Conservation (phyloP, 768 basidiomycete species). For the Butyriboletus loyo region DNA sequence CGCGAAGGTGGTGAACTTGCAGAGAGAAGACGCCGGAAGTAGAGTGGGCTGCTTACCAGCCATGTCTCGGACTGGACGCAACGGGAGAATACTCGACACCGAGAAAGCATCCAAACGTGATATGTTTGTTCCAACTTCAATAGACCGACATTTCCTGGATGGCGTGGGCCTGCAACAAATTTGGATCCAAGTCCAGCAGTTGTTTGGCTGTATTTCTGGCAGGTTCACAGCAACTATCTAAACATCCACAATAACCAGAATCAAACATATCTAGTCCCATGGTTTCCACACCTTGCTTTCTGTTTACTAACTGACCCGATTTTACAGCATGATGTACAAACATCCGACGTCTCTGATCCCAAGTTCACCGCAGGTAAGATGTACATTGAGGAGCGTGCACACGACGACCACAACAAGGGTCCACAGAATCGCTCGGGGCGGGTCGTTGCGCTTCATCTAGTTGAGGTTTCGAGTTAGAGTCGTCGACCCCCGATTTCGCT, state of each 20-base stretch:
- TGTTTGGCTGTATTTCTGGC: not conserved
- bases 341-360: no score
- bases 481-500: no score
- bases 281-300: not conserved
- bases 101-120: conserved; percentile 19
- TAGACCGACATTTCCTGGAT: not conserved
- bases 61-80: conserved; percentile 13
- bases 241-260: not conserved
- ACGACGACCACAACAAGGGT: not conserved
- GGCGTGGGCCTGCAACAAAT: no score
- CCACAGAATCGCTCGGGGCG: conserved; percentile 3
- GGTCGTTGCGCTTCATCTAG: no score
- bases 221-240: no score
- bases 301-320: not conserved
- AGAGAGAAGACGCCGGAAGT: conserved; percentile 19
- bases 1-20: not conserved
- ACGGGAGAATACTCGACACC: conserved; percentile 16
- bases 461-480: no score
- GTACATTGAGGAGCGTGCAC: no score
- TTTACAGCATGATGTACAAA: not conserved
- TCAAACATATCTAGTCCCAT: not conserved
- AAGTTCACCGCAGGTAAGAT: no score
- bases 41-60: conserved; percentile 18
- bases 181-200: no score
- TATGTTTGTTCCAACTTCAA: no score